Evolutionary conservation across 2,329 filamentous ascomycete genomes (phyloP), one percentile per base, ranked within the genome.

Genomic region (Sporothrix brasiliensis): DNA sequence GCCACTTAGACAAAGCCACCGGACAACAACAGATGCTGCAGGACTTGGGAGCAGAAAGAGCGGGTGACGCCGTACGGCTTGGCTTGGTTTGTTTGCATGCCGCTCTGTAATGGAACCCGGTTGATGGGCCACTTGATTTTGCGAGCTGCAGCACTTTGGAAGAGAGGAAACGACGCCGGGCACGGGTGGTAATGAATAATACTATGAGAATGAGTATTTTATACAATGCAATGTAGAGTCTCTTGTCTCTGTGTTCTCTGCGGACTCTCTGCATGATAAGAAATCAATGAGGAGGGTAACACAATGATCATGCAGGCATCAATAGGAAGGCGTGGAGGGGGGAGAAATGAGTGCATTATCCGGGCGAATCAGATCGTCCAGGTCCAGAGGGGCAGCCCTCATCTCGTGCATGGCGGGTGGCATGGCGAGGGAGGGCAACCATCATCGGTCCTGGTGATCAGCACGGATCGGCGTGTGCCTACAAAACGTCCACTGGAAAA

Each of bases 291-390:
- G 39, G 21, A 24, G 58, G 39, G 58, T 63, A 47, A 34, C 44
- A 50, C 44, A 50, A 24, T 65, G 44, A 50, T 34, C 61, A 65
- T 65, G 61, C 61, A 67, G 63, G 58, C 13, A 27, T 63, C 41
- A 44, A n/a, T 47, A n/a, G 5, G 41, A 47, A 39, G 44, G 44
- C 34, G 30, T 19, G 34, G 63, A 19, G 34, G 30, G 49, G 65
- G 27, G 9, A 19, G n/a, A 27, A 19, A 47, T 1, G 34, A 54
- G 65, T 67, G 65, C 50, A 67, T n/a, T 56, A 54, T 41, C 65
- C 63, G 63, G 27, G 30, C 63, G 63, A 67, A 67, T 67, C 47
- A 67, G 30, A 63, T 47, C n/a, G 2, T 9, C 39, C 47, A 19
- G 16, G 39, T 63, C 39, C 39, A 63, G 39, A 16, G 13, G 13